Evolutionary conservation across 2,329 filamentous ascomycete genomes (phyloP), one percentile per base, ranked within the genome.

Genomic region (Pestalotiopsis sp.): DNA sequence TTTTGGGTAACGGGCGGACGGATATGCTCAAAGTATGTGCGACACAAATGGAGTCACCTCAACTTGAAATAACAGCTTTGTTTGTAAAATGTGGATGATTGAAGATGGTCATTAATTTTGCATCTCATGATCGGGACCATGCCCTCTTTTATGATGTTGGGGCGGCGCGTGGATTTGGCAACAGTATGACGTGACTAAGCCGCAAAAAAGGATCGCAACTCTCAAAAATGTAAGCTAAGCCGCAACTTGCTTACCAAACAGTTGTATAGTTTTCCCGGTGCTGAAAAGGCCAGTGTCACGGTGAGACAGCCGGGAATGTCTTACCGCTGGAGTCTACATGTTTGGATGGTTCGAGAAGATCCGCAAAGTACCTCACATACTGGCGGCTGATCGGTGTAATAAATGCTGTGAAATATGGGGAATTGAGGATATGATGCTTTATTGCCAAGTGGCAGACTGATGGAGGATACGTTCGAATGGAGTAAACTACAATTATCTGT

Each of bases 331-430:
- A 36, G 31, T 36, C 31, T 36, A 36, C 31, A 52, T 23, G 45
- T n/a, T 52, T n/a, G 3, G 45, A 52, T 52, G 45, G 17, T 52
- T 52, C 41, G 63, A 38, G 36, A 61, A 57, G 41, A 52, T 52
- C 27, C 61, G 58, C 27, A 38, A 12, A 49, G 31, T 36, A 36
- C 31, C 31, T 36, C 45, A 36, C 25, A 59, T 14, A 52, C 13
- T 25, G 38, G 27, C 59, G 57, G 45, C 17, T 52, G n/a, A 66
- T 49, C 63, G 57, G 25, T 67, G 66, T 67, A 39, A 62, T 27
- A n/a, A 17, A 52, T n/a, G 17, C 45, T n/a, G 20, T n/a, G n/a
- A 52, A n/a, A 23, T 52, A 52, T n/a, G 45, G 17, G 45, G 17
- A 52, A 52, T 20, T 52, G 4, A 52, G 45, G 17, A 23, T 4